Evolutionary conservation across 441 rosid genomes (phyloP).

Genomic region (Populus hybrid): DNA sequence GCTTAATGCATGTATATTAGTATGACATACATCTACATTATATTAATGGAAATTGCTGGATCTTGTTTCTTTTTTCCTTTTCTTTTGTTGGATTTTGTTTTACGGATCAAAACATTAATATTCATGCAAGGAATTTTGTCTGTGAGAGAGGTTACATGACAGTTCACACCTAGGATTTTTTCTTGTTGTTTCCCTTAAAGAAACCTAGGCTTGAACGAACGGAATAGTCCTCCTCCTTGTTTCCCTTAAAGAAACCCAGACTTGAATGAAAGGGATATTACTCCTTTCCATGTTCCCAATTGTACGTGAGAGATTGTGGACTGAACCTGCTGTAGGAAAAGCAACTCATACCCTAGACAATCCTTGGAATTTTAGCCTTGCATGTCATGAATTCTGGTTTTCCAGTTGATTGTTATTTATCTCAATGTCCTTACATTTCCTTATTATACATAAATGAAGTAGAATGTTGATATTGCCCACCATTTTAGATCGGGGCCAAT

Average conservation of each 20-base stretch:
- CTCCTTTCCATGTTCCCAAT: neutral
- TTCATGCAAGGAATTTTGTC: neutral
- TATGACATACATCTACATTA: neutral
- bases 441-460: neutral
- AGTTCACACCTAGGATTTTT: neutral
- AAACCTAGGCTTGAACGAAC: neutral
- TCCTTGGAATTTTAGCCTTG: neutral
- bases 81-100: neutral
- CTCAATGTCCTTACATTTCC: constrained; percentile 1
- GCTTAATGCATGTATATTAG: constrained; percentile 10
- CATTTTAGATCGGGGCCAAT: neutral
- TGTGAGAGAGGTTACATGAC: neutral
- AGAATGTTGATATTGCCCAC: neutral
- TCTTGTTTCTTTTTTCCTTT: neutral
- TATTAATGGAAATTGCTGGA: neutral
- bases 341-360: neutral
- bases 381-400: neutral
- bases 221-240: neutral
- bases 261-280: neutral
- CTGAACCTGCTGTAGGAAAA: neutral
- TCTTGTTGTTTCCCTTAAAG: neutral
- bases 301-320: neutral
- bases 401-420: neutral
- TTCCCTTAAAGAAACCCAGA: neutral
- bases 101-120: neutral